Base-by-base conservation (phyloP, 345 rosid species). In the Linum tenue region DNA sequence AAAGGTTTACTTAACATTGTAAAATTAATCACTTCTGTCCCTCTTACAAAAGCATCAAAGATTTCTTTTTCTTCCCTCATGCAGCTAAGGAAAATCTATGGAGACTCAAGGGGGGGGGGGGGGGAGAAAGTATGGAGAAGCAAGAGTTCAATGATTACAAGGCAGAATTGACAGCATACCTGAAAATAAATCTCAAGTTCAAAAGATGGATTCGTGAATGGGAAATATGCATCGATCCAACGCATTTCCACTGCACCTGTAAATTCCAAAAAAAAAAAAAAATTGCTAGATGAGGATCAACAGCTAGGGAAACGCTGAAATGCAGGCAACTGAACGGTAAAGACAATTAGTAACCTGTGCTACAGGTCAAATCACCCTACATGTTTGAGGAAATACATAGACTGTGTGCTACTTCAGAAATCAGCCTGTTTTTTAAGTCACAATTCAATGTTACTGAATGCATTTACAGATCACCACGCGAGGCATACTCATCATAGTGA, bases 181-280 rank as follows among this genome's bases (percentile, higher is more conserved):
- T 94, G 72, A 71, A 90, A 94, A 72, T 79, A 94, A 78, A 94
- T 94, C 84, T 94, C 99, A 68, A 94, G 91, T 79, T 94, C 99
- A 73, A 79, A 94, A 2, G 97, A 94, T 64, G 99, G 99, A 73
- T 86, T 71, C 12, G 99, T 94, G 77, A 88, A 94, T 43, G 97
- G 99, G 72, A 90, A 94, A 75, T 90, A 85, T 39, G 99, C 85
- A 74, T 94, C 95, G 48, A 86, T 75, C 97, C 96, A 94, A 63
- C 84, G 89, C 97, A 94, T 94, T 82, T 94, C 92, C 74, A 94
- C 97, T 55, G 86, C 77, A 80, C 99, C 99, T 94, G 86, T 62
- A 31, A 75, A 55, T 44, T 66, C 70, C 5, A 66, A 71, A 16
- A 67, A n/a, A n/a, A 67, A 48, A 1, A 62, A 44, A n/a, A n/a